phyloP scores from a whole-genome alignment of 441 rosid genomes.

The Biscutella laevigata region DNA sequence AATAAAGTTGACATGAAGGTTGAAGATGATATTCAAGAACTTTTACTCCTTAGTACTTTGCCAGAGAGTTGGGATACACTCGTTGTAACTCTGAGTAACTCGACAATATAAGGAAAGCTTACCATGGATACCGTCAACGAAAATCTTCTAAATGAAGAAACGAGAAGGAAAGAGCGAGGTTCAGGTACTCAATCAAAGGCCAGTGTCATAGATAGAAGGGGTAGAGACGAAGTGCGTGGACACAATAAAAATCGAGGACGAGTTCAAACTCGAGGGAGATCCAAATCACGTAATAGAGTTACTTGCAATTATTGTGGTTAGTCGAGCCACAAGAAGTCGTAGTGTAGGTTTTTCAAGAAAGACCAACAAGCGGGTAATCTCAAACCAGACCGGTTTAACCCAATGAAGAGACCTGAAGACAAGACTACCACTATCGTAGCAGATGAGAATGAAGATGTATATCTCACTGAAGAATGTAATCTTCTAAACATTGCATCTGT shows the following conservation, averaged over 20 bases:
- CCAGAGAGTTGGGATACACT: neutral
- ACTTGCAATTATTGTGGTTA: neutral
- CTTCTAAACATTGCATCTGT: too few species aligned
- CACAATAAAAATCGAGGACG: neutral
- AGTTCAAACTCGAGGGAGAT: neutral
- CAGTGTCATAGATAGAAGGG: neutral
- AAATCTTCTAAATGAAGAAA: neutral
- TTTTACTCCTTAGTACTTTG: neutral
- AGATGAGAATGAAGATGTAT: too few species aligned
- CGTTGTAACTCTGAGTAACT: neutral
- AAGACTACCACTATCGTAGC: too few species aligned
- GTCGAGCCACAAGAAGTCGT: neutral
- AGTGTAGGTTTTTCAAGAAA: neutral
- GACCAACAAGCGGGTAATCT: neutral
- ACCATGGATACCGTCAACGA: too few species aligned
- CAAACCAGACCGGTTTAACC: neutral
- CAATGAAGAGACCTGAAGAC: neutral
- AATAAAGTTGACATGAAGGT: too few species aligned
- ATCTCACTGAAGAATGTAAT: too few species aligned
- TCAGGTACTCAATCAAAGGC: neutral
- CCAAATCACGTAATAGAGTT: neutral
- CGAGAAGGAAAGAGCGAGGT: neutral
- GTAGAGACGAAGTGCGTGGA: too few species aligned
- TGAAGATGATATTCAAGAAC: neutral
- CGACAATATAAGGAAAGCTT: neutral